Conservation (phyloP, 495 filamentous ascomycete species). For the Hyaloscypha finlandica region DNA sequence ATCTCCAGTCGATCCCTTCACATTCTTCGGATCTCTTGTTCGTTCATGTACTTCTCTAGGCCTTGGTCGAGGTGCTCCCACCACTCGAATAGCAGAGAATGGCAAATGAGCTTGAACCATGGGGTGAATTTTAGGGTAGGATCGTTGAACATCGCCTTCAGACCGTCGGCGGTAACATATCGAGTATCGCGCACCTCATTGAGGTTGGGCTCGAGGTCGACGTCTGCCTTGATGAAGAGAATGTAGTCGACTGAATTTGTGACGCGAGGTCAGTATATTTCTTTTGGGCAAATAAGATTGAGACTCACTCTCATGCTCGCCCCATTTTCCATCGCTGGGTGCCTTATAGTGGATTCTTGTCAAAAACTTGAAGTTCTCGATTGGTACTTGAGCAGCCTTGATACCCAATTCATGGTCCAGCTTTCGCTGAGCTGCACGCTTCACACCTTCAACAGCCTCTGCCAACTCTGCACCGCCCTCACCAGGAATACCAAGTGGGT, state of each 20-base stretch:
- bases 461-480: slow-evolving; percentile 87
- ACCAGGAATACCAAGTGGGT: slow-evolving; percentile 86
- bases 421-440: slow-evolving; percentile 88
- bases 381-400: slow-evolving; percentile 82
- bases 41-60: slow-evolving; percentile 82
- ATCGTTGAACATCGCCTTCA: slow-evolving; percentile 85
- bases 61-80: slow-evolving; percentile 84
- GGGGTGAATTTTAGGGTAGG: slow-evolving; percentile 84
- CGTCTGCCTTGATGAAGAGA: slow-evolving; percentile 93
- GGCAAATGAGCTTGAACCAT: slow-evolving; percentile 99
- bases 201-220: slow-evolving; percentile 73
- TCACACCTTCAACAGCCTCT: slow-evolving; percentile 79
- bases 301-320: slow-evolving; percentile 92
- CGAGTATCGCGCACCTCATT: slow-evolving; percentile 86
- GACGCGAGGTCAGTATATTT: slow-evolving; percentile 12
- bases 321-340: slow-evolving; percentile 96
- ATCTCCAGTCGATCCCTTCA: slow-evolving; percentile 14
- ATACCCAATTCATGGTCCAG: slow-evolving; percentile 95
- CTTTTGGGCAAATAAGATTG: neutral
- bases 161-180: slow-evolving; percentile 80
- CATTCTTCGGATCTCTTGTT: slow-evolving; percentile 90
- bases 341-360: slow-evolving; percentile 98
- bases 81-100: slow-evolving; percentile 98
- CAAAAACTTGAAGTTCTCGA: slow-evolving; percentile 90
- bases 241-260: slow-evolving; percentile 86